Conservation (phyloP, 345 rosid species). For the Kernera saxatilis region DNA sequence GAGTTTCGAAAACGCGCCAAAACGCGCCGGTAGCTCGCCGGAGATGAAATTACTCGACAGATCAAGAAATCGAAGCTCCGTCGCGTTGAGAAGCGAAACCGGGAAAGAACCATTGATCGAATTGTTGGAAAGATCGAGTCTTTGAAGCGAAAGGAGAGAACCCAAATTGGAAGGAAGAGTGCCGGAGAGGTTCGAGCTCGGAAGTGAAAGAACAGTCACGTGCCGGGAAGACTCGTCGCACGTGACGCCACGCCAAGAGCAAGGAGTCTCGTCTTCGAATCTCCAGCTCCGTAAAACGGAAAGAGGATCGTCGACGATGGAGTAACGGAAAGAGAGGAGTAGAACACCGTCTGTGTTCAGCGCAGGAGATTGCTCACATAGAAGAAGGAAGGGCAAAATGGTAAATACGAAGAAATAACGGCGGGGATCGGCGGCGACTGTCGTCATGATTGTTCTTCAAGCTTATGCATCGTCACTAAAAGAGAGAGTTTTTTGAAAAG, state of each 20-base stretch:
- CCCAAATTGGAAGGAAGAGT: conserved; percentile 71
- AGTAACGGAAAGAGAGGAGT: conserved; percentile 69
- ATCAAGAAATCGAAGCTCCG: conserved; percentile 63
- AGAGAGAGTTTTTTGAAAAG: conserved; percentile 10
- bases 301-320: conserved; percentile 65
- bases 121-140: conserved; percentile 75
- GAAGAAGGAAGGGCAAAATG: background rate
- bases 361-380: conserved; percentile 24
- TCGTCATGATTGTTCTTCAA: conserved; percentile 41
- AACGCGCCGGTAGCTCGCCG: conserved; percentile 46
- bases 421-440: conserved; percentile 17
- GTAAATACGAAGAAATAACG: conserved; percentile 20
- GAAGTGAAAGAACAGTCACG: conserved; percentile 61
- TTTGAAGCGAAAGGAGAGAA: conserved; percentile 44
- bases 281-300: conserved; percentile 56
- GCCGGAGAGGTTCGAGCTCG: conserved; percentile 61
- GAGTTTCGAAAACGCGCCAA: conserved; percentile 47
- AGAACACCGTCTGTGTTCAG: conserved; percentile 72
- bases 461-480: conserved; percentile 31
- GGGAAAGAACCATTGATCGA: conserved; percentile 77
- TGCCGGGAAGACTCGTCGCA: conserved; percentile 30
- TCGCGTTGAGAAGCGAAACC: conserved; percentile 44
- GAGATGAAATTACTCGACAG: conserved; percentile 64
- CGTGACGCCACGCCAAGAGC: conserved; percentile 78
- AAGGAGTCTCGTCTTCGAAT: conserved; percentile 53